Evolutionary conservation across 2,329 filamentous ascomycete genomes (phyloP).

Genomic region (Neospermospora avenae): DNA sequence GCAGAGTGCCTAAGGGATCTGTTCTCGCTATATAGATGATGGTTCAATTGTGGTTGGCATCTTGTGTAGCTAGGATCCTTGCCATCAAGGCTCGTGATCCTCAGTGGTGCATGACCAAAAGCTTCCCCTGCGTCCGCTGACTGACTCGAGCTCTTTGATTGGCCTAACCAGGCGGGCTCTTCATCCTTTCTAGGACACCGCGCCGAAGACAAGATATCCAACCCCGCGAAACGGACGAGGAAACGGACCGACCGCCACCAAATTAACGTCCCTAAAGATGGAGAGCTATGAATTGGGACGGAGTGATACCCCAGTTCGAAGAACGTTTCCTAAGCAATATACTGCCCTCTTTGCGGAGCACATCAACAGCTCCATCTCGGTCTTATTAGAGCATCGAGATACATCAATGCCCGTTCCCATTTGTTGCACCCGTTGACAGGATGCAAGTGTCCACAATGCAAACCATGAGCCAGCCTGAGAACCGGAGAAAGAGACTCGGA

Average conservation of each 20-base stretch:
- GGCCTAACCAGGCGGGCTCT: neutral
- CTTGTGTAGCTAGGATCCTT: neutral
- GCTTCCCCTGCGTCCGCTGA: neutral
- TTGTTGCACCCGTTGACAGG: neutral
- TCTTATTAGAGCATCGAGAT: neutral
- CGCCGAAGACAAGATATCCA: neutral
- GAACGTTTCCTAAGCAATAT: neutral
- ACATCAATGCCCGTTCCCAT: neutral
- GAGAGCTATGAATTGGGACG: neutral
- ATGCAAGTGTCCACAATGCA: neutral
- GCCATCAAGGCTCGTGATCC: neutral
- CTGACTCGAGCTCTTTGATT: neutral
- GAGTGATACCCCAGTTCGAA: neutral
- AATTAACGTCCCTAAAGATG: neutral
- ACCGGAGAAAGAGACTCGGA: neutral
- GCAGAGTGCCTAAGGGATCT: too few relatives aligned
- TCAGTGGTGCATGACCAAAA: neutral
- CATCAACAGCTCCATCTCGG: neutral
- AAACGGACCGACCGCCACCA: constrained; percentile 5
- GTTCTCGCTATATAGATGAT: neutral
- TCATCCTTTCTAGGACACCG: constrained; percentile 8
- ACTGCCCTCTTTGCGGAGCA: neutral
- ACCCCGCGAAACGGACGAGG: neutral
- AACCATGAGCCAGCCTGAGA: neutral
- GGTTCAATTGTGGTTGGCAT: neutral